A percentile compares a stretch with the other conserved stretches of the same genome.
These are phyloP conservation scores for Boletus coccyginus DNA, from an alignment of 768 basidiomycete genomes.

Conservation along the genomic window DNA sequence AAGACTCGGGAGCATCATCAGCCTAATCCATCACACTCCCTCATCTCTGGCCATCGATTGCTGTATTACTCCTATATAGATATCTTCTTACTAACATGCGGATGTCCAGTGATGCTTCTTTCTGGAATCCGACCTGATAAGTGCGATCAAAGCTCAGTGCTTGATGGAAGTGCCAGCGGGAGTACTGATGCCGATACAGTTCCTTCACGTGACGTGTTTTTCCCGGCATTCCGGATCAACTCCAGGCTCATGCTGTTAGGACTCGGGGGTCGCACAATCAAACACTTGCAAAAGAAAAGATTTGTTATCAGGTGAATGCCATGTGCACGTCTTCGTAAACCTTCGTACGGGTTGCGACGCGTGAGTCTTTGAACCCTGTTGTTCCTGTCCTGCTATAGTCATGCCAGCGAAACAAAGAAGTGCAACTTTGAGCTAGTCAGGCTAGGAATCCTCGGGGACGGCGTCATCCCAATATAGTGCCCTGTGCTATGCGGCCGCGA, in stretches of 20 bases:
- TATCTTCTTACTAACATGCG: slow-evolving; percentile 23
- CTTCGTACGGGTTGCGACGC: background rate
- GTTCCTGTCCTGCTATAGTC: slow-evolving; percentile 3
- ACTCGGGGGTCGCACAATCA: background rate
- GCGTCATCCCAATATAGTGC: slow-evolving; percentile 12
- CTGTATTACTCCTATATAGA: slow-evolving; percentile 37
- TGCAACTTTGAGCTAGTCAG: background rate
- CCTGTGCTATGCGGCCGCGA: slow-evolving; percentile 1
- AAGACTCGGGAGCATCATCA: slow-evolving; percentile 39
- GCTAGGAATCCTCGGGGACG: slow-evolving; percentile 5
- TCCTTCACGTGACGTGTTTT: slow-evolving; percentile 14
- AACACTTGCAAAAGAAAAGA: background rate
- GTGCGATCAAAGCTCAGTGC: slow-evolving; percentile 19
- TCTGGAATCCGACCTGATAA: slow-evolving; percentile 15
- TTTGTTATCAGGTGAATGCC: slow-evolving; percentile 12
- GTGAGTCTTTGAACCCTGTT: background rate
- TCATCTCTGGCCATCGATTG: slow-evolving; percentile 23
- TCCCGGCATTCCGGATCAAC: background rate
- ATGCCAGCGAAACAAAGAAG: slow-evolving; percentile 7
- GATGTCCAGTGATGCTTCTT: slow-evolving; percentile 20
- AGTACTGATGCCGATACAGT: background rate
- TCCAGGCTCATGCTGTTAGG: slow-evolving; percentile 3
- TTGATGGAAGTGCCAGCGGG: background rate
- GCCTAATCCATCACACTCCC: slow-evolving; percentile 26
- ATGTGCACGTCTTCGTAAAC: slow-evolving; percentile 12